Evolutionary conservation across 2,329 filamentous ascomycete species (phyloP).

Genomic region (Penicillium expansum): DNA sequence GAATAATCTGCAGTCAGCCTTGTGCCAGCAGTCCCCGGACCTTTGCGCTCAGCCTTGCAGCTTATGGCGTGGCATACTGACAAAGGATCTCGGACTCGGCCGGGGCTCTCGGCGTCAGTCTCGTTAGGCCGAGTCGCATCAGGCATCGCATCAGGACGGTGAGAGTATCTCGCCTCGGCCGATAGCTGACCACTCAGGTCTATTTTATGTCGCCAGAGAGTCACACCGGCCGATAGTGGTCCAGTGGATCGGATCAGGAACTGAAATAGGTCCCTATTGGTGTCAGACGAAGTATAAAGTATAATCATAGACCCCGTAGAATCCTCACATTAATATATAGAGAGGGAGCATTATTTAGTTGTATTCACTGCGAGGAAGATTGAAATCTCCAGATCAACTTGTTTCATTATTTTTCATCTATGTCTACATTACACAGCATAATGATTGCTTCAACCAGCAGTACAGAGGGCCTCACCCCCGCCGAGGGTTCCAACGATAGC

Average conservation of each 20-base stretch:
- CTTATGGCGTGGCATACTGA: neutral
- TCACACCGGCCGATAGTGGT: neutral
- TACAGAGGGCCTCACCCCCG: neutral
- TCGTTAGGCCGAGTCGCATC: neutral
- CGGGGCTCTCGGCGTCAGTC: neutral
- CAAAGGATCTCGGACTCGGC: neutral
- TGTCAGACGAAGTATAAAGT: neutral
- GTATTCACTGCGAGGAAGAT: neutral
- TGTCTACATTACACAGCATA: neutral
- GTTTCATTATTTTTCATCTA: neutral
- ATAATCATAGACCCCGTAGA: neutral
- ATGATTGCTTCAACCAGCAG: neutral
- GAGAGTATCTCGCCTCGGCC: neutral
- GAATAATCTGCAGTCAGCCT: neutral
- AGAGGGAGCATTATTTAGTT: neutral
- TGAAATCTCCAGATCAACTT: neutral
- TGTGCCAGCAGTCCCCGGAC: neutral
- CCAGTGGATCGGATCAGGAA: neutral
- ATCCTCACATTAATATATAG: neutral
- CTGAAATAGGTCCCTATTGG: neutral
- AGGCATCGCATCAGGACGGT: neutral
- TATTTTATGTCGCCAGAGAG: neutral
- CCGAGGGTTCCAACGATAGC: neutral
- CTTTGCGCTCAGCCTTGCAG: no score
- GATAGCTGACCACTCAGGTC: neutral